phyloP scores from a whole-genome alignment of 2,329 filamentous ascomycete species.

The Curvularia hawaiiensis region DNA sequence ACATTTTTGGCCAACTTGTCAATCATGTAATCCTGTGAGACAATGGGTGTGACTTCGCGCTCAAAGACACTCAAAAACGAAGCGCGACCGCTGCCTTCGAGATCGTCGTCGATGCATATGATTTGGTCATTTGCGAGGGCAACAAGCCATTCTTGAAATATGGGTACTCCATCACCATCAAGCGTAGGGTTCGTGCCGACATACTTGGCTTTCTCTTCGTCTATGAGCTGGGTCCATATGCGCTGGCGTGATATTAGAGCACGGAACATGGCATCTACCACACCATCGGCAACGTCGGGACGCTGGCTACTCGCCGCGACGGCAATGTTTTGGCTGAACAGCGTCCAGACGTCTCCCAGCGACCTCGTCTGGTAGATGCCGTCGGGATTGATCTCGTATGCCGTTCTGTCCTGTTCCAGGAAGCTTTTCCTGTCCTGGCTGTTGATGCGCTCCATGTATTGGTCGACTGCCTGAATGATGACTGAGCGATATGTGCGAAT shows the following conservation, averaged over 20 bases:
- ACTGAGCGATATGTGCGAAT: conserved; percentile 93
- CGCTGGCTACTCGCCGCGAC: conserved; percentile 85
- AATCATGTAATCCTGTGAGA: conserved; percentile 75
- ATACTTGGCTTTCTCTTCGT: conserved; percentile 81
- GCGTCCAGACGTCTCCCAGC: conserved; percentile 93
- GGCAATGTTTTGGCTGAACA: conserved; percentile 90
- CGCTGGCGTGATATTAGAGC: conserved; percentile 82
- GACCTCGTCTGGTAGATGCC: conserved; percentile 92
- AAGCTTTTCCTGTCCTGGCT: conserved; percentile 82
- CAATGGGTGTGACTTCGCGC: conserved; percentile 78
- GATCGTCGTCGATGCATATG: conserved; percentile 86
- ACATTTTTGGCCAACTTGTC: conserved; percentile 74
- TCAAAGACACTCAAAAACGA: conserved; percentile 88
- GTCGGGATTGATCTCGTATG: conserved; percentile 77
- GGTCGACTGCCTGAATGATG: conserved; percentile 93
- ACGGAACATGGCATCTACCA: conserved; percentile 94
- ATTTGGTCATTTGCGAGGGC: conserved; percentile 99
- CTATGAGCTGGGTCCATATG: conserved; percentile 85
- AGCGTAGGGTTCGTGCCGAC: conserved; percentile 54
- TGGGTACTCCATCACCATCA: conserved; percentile 80
- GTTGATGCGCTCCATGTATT: conserved; percentile 97
- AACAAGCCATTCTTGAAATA: conserved; percentile 85
- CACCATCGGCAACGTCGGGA: conserved; percentile 89
- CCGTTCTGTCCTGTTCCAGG: conserved; percentile 74
- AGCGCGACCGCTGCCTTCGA: conserved; percentile 63